These are phyloP conservation scores for Phanerochaete sordida DNA, from an alignment of 768 basidiomycete genomes.

Conservation along the genomic window DNA sequence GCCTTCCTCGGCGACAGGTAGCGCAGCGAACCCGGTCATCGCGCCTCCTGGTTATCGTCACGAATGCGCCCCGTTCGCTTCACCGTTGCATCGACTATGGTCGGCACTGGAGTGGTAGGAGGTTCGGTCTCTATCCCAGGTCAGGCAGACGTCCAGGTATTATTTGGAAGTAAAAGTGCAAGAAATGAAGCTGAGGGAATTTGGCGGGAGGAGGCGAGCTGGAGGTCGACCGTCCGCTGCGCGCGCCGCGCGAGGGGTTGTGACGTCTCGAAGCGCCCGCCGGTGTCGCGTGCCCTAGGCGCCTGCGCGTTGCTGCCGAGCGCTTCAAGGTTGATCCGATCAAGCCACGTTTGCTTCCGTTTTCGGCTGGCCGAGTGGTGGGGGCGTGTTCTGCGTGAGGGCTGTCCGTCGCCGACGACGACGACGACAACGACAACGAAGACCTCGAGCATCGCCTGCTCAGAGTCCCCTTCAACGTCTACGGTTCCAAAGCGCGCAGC, in stretches of 20 bases:
- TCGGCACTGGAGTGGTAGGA: background rate
- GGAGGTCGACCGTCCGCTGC: background rate
- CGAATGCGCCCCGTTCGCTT: background rate
- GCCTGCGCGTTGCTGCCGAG: background rate
- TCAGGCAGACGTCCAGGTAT: background rate
- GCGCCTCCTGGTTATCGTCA: conserved; percentile 45
- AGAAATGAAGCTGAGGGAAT: background rate
- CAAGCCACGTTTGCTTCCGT: background rate
- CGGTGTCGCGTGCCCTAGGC: background rate
- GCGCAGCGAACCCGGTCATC: conserved; percentile 33
- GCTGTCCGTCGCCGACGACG: background rate
- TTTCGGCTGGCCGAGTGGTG: background rate
- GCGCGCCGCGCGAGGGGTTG: background rate
- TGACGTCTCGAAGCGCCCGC: conserved; percentile 1
- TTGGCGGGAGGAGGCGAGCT: background rate
- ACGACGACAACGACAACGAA: background rate
- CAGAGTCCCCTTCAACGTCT: conserved; percentile 40
- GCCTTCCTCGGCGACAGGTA: conserved; percentile 44
- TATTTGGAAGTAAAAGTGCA: background rate
- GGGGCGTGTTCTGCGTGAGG: background rate
- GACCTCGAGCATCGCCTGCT: conserved; percentile 32
- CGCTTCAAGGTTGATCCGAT: background rate
- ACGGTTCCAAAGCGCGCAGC: background rate
- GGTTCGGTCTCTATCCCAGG: background rate
- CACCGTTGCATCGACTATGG: background rate